Conservation (phyloP, 768 basidiomycete species). For the Albatrellus ellisii region DNA sequence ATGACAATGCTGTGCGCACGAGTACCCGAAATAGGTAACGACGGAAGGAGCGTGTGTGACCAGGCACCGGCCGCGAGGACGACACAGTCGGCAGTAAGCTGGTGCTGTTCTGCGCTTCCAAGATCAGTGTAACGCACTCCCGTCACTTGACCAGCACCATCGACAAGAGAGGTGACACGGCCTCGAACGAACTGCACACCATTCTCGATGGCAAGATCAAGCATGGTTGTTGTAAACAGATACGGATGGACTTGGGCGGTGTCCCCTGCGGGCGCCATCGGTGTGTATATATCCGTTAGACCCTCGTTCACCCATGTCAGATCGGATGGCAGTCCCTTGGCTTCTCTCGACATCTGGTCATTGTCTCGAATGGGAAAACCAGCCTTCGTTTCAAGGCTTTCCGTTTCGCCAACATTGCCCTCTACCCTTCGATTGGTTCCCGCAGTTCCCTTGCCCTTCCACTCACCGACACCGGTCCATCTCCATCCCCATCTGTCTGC, state of each 20-base stretch:
- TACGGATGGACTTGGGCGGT: constrained; percentile 75
- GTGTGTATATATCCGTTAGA: constrained; percentile 47
- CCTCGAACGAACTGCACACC: constrained; percentile 39
- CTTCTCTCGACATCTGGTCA: not conserved
- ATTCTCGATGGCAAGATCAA: constrained; percentile 42
- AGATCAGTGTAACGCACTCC: constrained; percentile 30
- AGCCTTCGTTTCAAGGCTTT: constrained; percentile 42
- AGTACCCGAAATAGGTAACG: constrained; percentile 45
- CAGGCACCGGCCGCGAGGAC: constrained; percentile 81
- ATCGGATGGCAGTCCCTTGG: constrained; percentile 20
- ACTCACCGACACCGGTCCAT: constrained; percentile 56
- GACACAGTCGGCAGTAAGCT: constrained; percentile 51
- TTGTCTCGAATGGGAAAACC: constrained; percentile 18
- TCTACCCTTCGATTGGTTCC: constrained; percentile 15
- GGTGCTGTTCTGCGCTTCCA: constrained; percentile 16
- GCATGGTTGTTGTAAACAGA: constrained; percentile 60
- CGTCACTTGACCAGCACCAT: constrained; percentile 28
- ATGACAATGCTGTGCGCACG: constrained; percentile 69
- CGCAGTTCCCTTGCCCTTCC: constrained; percentile 44
- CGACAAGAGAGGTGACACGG: constrained; percentile 32
- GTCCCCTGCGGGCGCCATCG: constrained; percentile 40
- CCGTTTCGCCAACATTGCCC: constrained; percentile 22
- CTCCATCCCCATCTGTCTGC: constrained; percentile 74
- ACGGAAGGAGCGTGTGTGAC: constrained; percentile 48
- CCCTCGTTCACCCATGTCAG: constrained; percentile 25